A percentile compares a stretch with the other conserved stretches of the same genome.
Evolutionary conservation across 225 moss, liverwort and hornwort genomes (phyloP).

Genomic region (Rhytidiadelphus loreus): DNA sequence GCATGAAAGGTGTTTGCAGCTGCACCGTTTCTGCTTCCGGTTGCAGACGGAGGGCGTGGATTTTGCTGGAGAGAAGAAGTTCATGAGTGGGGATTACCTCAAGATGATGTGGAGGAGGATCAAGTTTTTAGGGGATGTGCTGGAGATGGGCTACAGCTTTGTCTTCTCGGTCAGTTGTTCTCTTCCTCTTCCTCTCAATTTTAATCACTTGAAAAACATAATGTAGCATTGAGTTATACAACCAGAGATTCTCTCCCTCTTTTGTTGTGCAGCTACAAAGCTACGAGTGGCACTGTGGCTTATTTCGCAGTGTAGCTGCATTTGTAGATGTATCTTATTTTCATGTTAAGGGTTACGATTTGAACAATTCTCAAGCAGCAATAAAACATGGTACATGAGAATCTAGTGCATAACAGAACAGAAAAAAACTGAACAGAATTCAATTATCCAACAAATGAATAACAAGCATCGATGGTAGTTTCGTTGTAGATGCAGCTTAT

Average conservation of each 20-base stretch:
- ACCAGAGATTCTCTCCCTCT: background rate
- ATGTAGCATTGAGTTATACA: background rate
- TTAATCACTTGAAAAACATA: background rate
- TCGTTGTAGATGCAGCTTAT: background rate
- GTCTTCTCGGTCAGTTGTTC: constrained; percentile 57
- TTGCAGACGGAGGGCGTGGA: constrained; percentile 65
- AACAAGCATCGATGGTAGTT: background rate
- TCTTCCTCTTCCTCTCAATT: background rate
- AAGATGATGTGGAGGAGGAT: constrained; percentile 97
- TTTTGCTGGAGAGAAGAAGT: constrained; percentile 70
- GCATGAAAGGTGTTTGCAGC: constrained; percentile 57
- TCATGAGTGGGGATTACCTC: constrained; percentile 74
- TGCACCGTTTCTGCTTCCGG: constrained; percentile 65
- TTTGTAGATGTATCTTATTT: background rate
- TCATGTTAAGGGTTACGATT: background rate
- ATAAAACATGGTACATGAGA: background rate
- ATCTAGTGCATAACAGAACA: background rate
- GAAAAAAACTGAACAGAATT: background rate
- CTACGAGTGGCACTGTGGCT: background rate
- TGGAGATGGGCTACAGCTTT: constrained; percentile 77
- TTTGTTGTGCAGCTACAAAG: background rate
- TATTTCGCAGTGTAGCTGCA: background rate
- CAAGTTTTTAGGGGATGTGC: constrained; percentile 50
- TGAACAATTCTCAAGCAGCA: background rate
- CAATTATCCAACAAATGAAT: background rate